A percentile compares a stretch with the other conserved stretches of the same genome.
These are phyloP conservation scores for Hypomontagnella monticulosa DNA, from an alignment of 495 filamentous ascomycete species.

Conservation along the genomic window DNA sequence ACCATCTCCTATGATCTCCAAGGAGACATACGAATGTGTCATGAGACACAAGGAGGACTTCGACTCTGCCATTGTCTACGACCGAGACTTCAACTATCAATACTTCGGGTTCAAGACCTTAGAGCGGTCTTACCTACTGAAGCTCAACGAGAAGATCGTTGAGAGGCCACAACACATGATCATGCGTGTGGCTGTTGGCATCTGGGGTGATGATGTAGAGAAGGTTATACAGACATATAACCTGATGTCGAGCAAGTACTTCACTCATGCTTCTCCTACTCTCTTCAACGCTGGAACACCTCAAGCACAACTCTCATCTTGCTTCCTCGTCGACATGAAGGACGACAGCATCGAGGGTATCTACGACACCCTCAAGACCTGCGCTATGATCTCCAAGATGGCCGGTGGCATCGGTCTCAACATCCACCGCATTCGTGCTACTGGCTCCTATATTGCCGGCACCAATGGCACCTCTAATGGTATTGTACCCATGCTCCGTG, in stretches of 20 bases:
- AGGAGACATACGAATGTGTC: constrained; percentile 86
- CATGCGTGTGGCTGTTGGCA: constrained; percentile 97
- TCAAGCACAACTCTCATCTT: constrained; percentile 90
- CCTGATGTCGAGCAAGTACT: constrained; percentile 96
- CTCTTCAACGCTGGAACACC: constrained; percentile 98
- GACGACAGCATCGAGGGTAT: constrained; percentile 99
- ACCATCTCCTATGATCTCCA: constrained; percentile 89
- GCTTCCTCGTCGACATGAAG: constrained; percentile 98
- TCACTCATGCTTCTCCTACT: constrained; percentile 97
- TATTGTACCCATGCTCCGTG: constrained; percentile 95
- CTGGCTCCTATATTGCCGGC: constrained; percentile 95
- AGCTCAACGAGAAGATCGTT: constrained; percentile 90
- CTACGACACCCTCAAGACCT: constrained; percentile 98
- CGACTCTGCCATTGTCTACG: constrained; percentile 98
- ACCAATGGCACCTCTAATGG: constrained; percentile 98
- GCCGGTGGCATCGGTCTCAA: constrained; percentile 97
- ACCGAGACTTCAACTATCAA: constrained; percentile 99
- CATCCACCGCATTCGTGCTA: constrained; percentile 93
- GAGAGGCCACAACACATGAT: constrained; percentile 99
- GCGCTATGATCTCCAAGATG: constrained; percentile 99
- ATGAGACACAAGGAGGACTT: constrained; percentile 96
- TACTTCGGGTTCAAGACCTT: constrained; percentile 99
- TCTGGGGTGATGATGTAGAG: constrained; percentile 94
- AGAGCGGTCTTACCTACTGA: constrained; percentile 95
- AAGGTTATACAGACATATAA: constrained; percentile 96